Evolutionary conservation across 441 rosid species (phyloP), one percentile per base, ranked within the genome.

Genomic region (Capsella rubella): DNA sequence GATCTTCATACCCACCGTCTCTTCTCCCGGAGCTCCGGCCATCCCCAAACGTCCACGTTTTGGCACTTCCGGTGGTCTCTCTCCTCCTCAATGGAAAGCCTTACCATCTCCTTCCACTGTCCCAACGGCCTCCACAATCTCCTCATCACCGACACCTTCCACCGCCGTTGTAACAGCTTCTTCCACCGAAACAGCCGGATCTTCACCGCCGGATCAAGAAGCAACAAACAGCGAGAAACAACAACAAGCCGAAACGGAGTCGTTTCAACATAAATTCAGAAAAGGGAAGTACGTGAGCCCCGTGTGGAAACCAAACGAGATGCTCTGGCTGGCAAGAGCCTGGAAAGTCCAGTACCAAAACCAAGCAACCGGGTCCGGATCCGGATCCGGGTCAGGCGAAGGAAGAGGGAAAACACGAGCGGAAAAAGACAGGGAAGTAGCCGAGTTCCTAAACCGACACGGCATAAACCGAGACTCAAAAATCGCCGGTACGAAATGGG

Each of bases 401-500:
- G 85, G 87, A 10, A 86, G 93, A 80, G 92, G 90, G n/a, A 95
- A 95, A 81, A 90, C 99, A 13, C 81, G 99, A 34, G 98, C 98
- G 2, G 99, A 95, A 49, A 95, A 95, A 79, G 99, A 95, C 71
- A 83, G 84, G 55, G 98, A 92, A 67, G 99, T 95, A 25, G 98
- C 98, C 0, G 99, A 89, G 70, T 95, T 79, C 72, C 66, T 95
- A 70, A 88, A 87, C 80, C 83, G 81, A 27, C 93, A 95, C 14
- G 98, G 96, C 4, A 78, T 95, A n/a, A 88, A 83, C 67, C 82
- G 99, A 64, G 98, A 95, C 70, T 85, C 97, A 1, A 95, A 95
- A 77, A 95, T 96, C 8, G 96, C 99, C n/a, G 97, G 97, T 29
- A 95, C 99, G 10, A 95, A 95, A 69, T 95, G 99, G 99, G 99